Conservation (phyloP, 164 flowering plant genomes). For the Echeveria elegans region DNA sequence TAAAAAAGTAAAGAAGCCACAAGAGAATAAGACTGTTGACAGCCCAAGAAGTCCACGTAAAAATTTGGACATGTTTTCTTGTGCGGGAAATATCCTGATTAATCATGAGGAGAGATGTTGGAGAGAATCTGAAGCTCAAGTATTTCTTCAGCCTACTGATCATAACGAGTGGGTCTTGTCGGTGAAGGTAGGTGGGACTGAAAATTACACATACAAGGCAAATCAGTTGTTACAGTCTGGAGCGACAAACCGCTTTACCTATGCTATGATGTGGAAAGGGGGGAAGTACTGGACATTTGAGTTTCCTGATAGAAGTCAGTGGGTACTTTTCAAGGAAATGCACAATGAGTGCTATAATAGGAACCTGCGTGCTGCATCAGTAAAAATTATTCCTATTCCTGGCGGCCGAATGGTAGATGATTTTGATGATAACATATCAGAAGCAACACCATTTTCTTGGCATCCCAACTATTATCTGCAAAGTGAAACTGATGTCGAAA, state of each 20-base stretch:
- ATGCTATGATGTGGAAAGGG: constrained; percentile 99
- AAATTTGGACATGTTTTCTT: constrained; percentile 40
- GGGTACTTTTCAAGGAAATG: constrained; percentile 88
- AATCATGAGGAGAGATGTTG: constrained; percentile 69
- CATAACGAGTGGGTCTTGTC: constrained; percentile 79
- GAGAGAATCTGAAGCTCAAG: constrained; percentile 73
- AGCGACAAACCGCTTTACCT: constrained; percentile 75
- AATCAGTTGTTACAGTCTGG: constrained; percentile 86
- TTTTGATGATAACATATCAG: constrained; percentile 41
- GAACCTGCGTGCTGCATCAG: constrained; percentile 72
- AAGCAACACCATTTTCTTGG: constrained; percentile 42
- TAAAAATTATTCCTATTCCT: constrained; percentile 90
- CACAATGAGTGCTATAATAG: constrained; percentile 89
- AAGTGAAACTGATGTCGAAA: constrained; percentile 71
- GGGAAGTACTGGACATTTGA: constrained; percentile 96
- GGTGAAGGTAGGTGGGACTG: constrained; percentile 56
- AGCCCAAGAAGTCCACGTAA: constrained; percentile 36
- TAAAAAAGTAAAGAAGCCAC: constrained; percentile 50
- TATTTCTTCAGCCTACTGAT: constrained; percentile 60
- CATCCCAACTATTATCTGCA: constrained; percentile 57
- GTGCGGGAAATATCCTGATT: constrained; percentile 74
- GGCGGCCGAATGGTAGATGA: constrained; percentile 77
- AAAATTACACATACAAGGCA: constrained; percentile 71
- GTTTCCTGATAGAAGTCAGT: constrained; percentile 80
- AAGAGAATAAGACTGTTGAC: constrained; percentile 36